Evolutionary conservation across 2,329 filamentous ascomycete species (phyloP).

Genomic region (Hymenoscyphus fructigenus): DNA sequence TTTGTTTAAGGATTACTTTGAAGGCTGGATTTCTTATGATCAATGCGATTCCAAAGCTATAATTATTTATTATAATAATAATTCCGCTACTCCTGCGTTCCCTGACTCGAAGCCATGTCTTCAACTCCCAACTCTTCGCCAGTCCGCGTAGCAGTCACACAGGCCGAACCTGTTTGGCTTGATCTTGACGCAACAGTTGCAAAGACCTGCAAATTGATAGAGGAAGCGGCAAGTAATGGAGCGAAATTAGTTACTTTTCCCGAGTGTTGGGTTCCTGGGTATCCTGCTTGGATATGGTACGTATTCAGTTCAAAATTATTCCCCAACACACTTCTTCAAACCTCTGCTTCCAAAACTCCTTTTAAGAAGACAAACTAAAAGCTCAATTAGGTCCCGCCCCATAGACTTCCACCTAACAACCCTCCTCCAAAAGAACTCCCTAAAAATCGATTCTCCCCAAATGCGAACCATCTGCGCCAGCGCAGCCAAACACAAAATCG

Average conservation of each 20-base stretch:
- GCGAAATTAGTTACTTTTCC: constrained; percentile 56
- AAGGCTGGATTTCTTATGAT: no score
- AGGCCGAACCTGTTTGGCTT: constrained; percentile 56
- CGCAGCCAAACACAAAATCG: constrained; percentile 42
- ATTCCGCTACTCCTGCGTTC: no score
- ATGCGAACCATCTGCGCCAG: constrained; percentile 46
- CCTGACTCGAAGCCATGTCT: not conserved
- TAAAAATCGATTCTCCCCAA: constrained; percentile 43
- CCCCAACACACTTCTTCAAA: not conserved
- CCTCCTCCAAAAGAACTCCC: constrained; percentile 43
- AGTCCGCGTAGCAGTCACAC: constrained; percentile 9
- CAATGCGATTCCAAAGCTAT: no score
- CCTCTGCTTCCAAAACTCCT: not conserved
- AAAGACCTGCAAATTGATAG: constrained; percentile 58
- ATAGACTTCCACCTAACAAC: constrained; percentile 24
- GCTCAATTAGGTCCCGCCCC: constrained; percentile 12
- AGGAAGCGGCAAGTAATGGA: constrained; percentile 51
- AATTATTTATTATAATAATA: no score
- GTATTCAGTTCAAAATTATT: not conserved
- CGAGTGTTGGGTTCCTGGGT: constrained; percentile 55
- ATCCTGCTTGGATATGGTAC: constrained; percentile 38
- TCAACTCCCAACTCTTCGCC: not conserved
- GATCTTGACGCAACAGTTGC: constrained; percentile 53
- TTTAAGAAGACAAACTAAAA: not conserved
- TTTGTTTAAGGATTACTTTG: no score